A percentile compares a stretch with the other conserved stretches of the same genome.
These are phyloP conservation scores for Fusarium coffeatum DNA, from an alignment of 2,329 filamentous ascomycete species.

Conservation along the genomic window DNA sequence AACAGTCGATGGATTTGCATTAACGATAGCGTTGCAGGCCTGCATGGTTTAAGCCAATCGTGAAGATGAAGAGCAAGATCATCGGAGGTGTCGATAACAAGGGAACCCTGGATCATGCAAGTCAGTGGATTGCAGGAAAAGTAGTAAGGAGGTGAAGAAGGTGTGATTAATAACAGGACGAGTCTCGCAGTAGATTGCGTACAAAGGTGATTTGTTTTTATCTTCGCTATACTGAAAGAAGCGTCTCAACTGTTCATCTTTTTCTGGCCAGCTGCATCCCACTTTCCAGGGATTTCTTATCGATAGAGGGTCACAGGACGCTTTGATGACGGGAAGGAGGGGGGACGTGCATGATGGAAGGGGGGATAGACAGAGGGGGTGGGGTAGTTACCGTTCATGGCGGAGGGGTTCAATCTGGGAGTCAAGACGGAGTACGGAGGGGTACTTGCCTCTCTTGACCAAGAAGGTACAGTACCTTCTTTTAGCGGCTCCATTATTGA, in stretches of 20 bases:
- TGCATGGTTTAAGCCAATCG: constrained; percentile 14
- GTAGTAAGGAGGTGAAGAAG: not conserved
- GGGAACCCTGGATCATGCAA: constrained; percentile 26
- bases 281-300: constrained; percentile 27
- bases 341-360: constrained; percentile 28
- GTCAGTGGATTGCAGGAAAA: constrained; percentile 8
- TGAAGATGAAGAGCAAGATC: constrained; percentile 11
- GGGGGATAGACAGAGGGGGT: constrained; percentile 24
- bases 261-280: constrained; percentile 11
- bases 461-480: not conserved
- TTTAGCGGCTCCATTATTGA: constrained; percentile 5
- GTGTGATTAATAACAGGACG: not conserved
- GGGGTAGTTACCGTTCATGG: constrained; percentile 21
- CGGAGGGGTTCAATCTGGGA: constrained; percentile 14
- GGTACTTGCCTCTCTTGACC: constrained; percentile 12
- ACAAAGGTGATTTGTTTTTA: not conserved
- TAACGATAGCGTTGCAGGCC: not conserved
- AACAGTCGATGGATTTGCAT: constrained; percentile 3
- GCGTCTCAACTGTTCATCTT: constrained; percentile 9
- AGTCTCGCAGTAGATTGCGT: not conserved
- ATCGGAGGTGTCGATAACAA: constrained; percentile 24
- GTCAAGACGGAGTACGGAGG: constrained; percentile 2
- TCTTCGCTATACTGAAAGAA: constrained; percentile 1
- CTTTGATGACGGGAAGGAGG: constrained; percentile 38
- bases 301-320: constrained; percentile 40